Evolutionary conservation across 1,284 basidiomycete genomes (phyloP).

Genomic region (Pascua sp.): DNA sequence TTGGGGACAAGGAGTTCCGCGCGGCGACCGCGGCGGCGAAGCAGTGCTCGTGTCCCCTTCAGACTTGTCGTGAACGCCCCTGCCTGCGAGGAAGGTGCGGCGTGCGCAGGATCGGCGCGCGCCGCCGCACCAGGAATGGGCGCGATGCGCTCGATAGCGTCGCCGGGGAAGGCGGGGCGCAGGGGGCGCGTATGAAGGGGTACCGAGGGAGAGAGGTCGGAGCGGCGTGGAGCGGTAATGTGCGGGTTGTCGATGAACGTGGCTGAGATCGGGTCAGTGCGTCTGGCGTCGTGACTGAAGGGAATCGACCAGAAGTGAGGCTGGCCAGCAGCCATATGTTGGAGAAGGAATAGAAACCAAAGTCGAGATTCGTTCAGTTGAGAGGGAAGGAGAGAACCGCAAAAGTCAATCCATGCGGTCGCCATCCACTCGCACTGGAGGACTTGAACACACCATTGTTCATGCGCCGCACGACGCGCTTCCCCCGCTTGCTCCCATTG

Average conservation of each 20-base stretch:
- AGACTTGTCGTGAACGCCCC: conserved; percentile 44
- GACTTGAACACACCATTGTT: conserved; percentile 40
- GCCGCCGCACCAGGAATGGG: conserved; percentile 16
- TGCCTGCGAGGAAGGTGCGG: conserved; percentile 10
- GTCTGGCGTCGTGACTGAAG: background rate
- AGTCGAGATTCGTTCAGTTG: background rate
- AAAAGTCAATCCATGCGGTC: background rate
- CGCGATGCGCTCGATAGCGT: conserved; percentile 26
- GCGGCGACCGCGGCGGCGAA: conserved; percentile 38
- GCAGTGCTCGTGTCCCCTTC: conserved; percentile 41
- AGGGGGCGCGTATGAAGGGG: conserved; percentile 36
- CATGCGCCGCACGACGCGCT: conserved; percentile 39
- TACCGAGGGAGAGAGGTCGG: conserved; percentile 38
- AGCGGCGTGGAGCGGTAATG: conserved; percentile 28
- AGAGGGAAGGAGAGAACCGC: no score
- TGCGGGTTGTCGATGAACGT: conserved; percentile 44
- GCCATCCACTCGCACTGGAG: background rate
- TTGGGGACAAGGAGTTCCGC: conserved; percentile 37
- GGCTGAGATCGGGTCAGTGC: conserved; percentile 21
- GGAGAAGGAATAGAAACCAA: background rate
- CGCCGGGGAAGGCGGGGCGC: conserved; percentile 31
- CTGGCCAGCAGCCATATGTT: background rate
- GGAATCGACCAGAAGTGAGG: background rate
- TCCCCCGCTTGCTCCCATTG: conserved; percentile 20
- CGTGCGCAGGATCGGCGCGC: conserved; percentile 14